These are phyloP conservation scores for Wallacemonas sp. DNA, from an alignment of 208 protist genomes.

Conservation along the genomic window DNA sequence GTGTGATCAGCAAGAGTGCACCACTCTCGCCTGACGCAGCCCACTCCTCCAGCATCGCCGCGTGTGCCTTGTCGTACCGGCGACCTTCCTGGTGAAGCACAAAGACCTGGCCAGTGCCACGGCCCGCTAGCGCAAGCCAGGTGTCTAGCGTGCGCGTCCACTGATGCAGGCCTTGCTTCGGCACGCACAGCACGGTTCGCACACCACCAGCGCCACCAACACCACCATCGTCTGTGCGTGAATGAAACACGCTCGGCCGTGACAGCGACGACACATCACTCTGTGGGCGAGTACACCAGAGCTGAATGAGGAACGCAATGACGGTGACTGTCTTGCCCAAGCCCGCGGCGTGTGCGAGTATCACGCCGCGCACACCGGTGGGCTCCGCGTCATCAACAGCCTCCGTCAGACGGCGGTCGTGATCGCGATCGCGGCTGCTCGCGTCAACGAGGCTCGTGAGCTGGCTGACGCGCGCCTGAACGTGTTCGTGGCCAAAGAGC, in stretches of 20 bases:
- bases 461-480: slow-evolving; percentile 6
- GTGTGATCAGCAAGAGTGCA: slow-evolving; percentile 5
- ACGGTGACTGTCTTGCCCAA: slow-evolving; percentile 18
- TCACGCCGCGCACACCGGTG: not conserved
- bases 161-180: slow-evolving; percentile 1
- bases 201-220: slow-evolving; percentile 2
- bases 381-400: no score
- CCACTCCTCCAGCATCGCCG: slow-evolving; percentile 14
- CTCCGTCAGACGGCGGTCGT: no score
- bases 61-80: not conserved
- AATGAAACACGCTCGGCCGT: not conserved
- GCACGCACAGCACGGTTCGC: slow-evolving; percentile 18
- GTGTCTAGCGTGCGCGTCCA: slow-evolving; percentile 15
- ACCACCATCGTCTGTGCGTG: not conserved
- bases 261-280: no score
- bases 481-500: not conserved
- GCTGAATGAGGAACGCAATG: slow-evolving; percentile 14
- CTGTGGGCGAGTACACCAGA: slow-evolving; percentile 12
- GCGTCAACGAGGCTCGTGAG: not conserved
- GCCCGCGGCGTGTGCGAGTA: slow-evolving; percentile 19
- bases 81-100: slow-evolving; percentile 12
- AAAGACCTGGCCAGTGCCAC: not conserved
- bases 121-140: not conserved
- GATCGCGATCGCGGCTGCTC: no score
- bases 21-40: not conserved